phyloP scores from a whole-genome alignment of 192 early-diverging fungal genomes.

The Backusella westeae region DNA sequence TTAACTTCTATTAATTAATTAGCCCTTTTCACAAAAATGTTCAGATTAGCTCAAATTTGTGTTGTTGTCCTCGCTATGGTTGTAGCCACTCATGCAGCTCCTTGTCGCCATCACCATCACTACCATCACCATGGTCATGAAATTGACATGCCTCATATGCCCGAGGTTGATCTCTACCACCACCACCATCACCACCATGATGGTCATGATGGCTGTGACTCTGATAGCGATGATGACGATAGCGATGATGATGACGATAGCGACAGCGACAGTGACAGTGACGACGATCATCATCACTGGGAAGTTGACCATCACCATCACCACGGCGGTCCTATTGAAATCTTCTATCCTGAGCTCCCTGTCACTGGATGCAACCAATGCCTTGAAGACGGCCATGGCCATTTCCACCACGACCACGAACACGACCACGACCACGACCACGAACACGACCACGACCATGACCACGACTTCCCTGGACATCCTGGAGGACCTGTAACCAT shows the following conservation, averaged over 20 bases:
- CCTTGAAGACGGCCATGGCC: neutral
- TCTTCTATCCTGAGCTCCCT: neutral
- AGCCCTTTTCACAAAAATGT: neutral
- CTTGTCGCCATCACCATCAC: neutral
- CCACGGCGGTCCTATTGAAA: neutral
- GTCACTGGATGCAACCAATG: neutral
- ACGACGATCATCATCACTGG: neutral
- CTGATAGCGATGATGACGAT: neutral
- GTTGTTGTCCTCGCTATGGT: conserved; percentile 2
- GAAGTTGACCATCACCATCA: neutral
- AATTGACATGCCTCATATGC: neutral
- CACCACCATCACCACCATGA: neutral
- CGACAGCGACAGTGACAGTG: neutral
- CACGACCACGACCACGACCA: neutral
- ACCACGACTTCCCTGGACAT: neutral
- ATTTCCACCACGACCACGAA: neutral
- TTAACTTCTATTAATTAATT: neutral
- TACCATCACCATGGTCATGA: neutral
- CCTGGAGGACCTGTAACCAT: neutral
- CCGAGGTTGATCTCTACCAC: neutral
- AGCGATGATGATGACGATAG: neutral
- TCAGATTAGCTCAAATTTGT: conserved; percentile 2
- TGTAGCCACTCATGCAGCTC: neutral
- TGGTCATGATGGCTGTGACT: neutral
- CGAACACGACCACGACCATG: neutral